phyloP scores from a whole-genome alignment of 2,329 filamentous ascomycete species.

The Ceratocystis smalleyi region DNA sequence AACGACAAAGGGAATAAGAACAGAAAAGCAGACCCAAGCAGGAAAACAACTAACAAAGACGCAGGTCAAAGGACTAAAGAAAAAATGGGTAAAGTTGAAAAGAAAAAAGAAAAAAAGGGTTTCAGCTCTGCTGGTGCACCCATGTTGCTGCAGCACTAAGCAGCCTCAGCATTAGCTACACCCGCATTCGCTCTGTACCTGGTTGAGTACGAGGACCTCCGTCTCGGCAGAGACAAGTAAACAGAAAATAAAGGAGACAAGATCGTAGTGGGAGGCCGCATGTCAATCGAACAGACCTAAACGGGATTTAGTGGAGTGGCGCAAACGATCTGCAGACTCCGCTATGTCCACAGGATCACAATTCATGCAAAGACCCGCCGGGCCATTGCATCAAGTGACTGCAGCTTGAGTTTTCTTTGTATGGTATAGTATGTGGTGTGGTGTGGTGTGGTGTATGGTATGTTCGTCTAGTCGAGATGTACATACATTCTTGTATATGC shows the following conservation, averaged over 20 bases:
- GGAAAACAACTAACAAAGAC: not conserved
- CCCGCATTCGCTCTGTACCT: too few species aligned
- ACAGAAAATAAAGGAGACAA: not conserved
- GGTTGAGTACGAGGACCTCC: not conserved
- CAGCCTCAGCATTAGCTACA: not conserved
- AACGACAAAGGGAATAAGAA: slow-evolving; percentile 15
- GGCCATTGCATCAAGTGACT: not conserved
- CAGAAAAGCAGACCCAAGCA: slow-evolving; percentile 4
- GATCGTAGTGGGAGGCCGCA: not conserved
- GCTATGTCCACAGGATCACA: not conserved
- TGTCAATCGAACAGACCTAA: not conserved
- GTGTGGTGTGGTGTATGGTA: not conserved
- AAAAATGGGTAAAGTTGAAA: not conserved
- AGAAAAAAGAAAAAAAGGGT: not conserved
- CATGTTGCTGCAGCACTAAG: not conserved
- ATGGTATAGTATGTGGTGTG: not conserved
- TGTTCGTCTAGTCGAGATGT: not conserved
- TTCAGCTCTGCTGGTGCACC: not conserved
- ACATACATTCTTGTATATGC: not conserved
- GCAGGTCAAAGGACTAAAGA: not conserved
- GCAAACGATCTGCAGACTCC: not conserved
- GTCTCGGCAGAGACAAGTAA: not conserved
- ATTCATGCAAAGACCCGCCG: not conserved
- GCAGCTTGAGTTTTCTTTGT: not conserved
- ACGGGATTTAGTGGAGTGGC: not conserved